Conservation (phyloP, 108 stramenopile genomes). For the Skeletonema potamos region DNA sequence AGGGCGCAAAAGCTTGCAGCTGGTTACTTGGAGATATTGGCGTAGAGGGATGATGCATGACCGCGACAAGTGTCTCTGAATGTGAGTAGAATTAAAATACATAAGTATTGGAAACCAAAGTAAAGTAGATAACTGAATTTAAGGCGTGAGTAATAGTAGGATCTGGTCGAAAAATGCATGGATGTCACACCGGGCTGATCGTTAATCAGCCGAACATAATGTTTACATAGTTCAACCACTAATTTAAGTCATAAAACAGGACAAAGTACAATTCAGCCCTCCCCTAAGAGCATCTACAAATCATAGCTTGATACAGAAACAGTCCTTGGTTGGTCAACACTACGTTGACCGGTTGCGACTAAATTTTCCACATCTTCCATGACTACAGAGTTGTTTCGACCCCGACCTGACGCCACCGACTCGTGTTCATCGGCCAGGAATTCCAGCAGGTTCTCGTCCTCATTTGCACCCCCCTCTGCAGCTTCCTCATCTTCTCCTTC, state of each 20-base stretch:
- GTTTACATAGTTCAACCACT: not conserved
- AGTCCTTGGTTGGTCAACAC: conserved; percentile 41
- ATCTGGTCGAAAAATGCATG: too few relatives aligned
- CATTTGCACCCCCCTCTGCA: not conserved
- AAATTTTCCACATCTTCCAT: conserved; percentile 39
- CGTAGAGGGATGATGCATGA: not conserved
- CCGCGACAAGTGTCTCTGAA: not conserved
- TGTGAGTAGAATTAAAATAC: too few relatives aligned
- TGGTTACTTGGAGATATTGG: not conserved
- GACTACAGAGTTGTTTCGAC: conserved; percentile 25
- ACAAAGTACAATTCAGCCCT: not conserved
- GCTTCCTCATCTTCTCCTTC: not conserved
- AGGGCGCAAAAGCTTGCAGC: not conserved
- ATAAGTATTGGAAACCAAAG: too few relatives aligned
- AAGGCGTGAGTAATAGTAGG: too few relatives aligned
- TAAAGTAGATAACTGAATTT: too few relatives aligned
- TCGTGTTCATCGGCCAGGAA: conserved; percentile 23
- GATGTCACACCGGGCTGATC: too few relatives aligned
- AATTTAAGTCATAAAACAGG: not conserved
- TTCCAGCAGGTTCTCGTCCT: conserved; percentile 27
- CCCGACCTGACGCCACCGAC: conserved; percentile 13
- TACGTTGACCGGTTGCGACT: conserved; percentile 10
- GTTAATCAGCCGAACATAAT: too few relatives aligned
- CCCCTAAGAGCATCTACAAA: conserved; percentile 14
- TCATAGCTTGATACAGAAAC: conserved; percentile 51